Percentiles rank a stretch among this genome's conserved stretches.
Conservation (phyloP, 2,329 filamentous ascomycete genomes). For the Grosmannia huntii region DNA sequence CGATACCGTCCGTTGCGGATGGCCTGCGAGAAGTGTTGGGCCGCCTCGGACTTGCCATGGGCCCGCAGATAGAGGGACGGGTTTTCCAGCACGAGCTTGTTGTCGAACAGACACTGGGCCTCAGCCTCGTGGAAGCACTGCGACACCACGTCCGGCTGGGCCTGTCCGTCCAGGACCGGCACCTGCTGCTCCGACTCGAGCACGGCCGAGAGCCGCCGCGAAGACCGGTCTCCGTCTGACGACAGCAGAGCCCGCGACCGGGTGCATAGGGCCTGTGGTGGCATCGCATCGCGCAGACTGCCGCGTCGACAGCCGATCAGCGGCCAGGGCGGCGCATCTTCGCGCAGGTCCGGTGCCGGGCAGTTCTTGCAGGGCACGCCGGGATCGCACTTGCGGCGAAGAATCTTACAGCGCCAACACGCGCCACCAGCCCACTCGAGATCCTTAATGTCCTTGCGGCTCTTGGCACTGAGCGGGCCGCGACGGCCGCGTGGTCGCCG, state of each 20-base stretch:
- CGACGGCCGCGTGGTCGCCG: constrained; percentile 17
- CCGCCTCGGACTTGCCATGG: constrained; percentile 11
- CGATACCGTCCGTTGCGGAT: constrained; percentile 18
- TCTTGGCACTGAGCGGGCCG: constrained; percentile 17
- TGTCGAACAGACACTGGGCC: constrained; percentile 17
- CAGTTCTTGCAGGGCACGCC: constrained; percentile 17
- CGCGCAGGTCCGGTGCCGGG: constrained; percentile 17
- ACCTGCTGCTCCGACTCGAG: constrained; percentile 4
- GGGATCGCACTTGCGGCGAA: constrained; percentile 17
- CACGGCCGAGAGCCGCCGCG: constrained; percentile 5
- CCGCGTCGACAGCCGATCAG: constrained; percentile 19
- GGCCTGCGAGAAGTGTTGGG: constrained; percentile 13
- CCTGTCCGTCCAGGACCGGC: constrained; percentile 4
- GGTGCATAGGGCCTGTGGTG: constrained; percentile 15
- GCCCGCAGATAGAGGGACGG: constrained; percentile 13
- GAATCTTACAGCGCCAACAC: constrained; percentile 20
- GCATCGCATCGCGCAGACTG: constrained; percentile 16
- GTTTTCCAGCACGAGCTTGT: constrained; percentile 18
- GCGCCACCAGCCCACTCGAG: constrained; percentile 18
- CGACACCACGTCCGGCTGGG: constrained; percentile 11
- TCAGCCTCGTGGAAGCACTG: constrained; percentile 17
- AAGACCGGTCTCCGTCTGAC: not conserved
- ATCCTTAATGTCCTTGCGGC: constrained; percentile 17
- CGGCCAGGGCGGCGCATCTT: constrained; percentile 19
- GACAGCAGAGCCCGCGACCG: constrained; percentile 8